Percentiles rank a stretch among this genome's conserved stretches.
These are phyloP conservation scores for Coriolopsis trogii DNA, from an alignment of 1,284 basidiomycete species.

Conservation along the genomic window DNA sequence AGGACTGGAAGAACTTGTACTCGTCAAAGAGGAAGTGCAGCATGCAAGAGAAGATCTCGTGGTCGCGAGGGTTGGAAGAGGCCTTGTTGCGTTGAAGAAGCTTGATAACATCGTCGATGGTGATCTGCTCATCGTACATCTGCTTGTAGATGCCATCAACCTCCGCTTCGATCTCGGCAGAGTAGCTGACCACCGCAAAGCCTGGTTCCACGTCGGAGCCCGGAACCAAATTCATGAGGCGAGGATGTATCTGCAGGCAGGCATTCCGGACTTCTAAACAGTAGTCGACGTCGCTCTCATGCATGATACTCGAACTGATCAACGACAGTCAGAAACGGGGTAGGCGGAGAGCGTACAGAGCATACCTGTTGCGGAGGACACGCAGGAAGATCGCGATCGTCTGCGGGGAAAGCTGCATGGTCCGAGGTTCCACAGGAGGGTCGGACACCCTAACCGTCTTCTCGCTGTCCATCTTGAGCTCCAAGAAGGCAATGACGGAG, in stretches of 20 bases:
- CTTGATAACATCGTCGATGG: constrained; percentile 92
- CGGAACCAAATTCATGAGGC: constrained; percentile 94
- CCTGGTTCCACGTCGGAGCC: constrained; percentile 91
- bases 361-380: constrained; percentile 77
- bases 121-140: constrained; percentile 96
- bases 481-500: constrained; percentile 85
- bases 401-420: constrained; percentile 81
- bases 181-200: constrained; percentile 87
- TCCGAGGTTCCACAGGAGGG: constrained; percentile 75
- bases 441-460: constrained; percentile 79
- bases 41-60: constrained; percentile 98
- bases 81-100: constrained; percentile 87
- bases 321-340: constrained; percentile 7
- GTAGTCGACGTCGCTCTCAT: constrained; percentile 81
- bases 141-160: constrained; percentile 96
- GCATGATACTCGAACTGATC: constrained; percentile 64
- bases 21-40: constrained; percentile 99
- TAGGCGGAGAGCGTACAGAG: background rate
- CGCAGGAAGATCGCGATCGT: constrained; percentile 93
- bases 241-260: constrained; percentile 94
- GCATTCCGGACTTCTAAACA: constrained; percentile 93
- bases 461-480: constrained; percentile 91
- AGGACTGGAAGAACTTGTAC: constrained; percentile 98
- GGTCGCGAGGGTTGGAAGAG: constrained; percentile 84
- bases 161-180: constrained; percentile 88